A percentile compares a stretch with the other conserved stretches of the same genome.
Evolutionary conservation across 352 stramenopile genomes (phyloP).

Genomic region (Phytophthora colocasiae): DNA sequence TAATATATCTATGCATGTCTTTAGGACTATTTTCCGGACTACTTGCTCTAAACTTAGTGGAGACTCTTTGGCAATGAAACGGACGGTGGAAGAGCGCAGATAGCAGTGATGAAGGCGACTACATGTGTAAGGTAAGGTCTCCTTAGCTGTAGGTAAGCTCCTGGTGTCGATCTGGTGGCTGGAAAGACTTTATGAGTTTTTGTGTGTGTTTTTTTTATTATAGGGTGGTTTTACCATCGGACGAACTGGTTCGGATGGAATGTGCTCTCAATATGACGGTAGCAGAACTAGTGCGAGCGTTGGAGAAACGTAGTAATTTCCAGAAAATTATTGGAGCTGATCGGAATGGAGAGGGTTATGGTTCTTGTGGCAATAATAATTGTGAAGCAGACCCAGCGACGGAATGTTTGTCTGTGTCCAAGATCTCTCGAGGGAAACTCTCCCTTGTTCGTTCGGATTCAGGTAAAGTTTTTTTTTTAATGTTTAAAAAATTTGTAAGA

Average conservation of each 20-base stretch:
- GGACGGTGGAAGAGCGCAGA: not conserved
- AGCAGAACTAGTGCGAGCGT: conserved; percentile 19
- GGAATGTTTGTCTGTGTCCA: conserved; percentile 10
- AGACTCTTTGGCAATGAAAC: not conserved
- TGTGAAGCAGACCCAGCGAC: conserved; percentile 16
- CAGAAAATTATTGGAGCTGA: conserved; percentile 17
- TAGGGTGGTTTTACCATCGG: conserved; percentile 48
- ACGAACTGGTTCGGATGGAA: conserved; percentile 43
- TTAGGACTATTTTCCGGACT: no score
- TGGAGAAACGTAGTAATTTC: conserved; percentile 24
- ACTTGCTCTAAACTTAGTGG: not conserved
- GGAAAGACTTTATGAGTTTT: not conserved
- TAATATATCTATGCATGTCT: no score
- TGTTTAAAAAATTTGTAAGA: conserved; percentile 4
- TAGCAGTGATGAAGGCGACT: conserved; percentile 34
- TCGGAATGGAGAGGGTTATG: not conserved
- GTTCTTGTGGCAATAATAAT: conserved; percentile 25
- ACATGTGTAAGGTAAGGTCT: conserved; percentile 35
- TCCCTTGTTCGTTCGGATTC: conserved; percentile 30
- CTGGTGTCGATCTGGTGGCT: not conserved
- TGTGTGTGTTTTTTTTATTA: conserved; percentile 3
- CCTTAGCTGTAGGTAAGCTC: not conserved
- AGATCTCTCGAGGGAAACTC: conserved; percentile 15
- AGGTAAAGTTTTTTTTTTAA: conserved; percentile 12
- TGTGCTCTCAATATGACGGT: conserved; percentile 38